Base-by-base conservation (phyloP, 345 rosid species). In the Citrus reticulata region DNA sequence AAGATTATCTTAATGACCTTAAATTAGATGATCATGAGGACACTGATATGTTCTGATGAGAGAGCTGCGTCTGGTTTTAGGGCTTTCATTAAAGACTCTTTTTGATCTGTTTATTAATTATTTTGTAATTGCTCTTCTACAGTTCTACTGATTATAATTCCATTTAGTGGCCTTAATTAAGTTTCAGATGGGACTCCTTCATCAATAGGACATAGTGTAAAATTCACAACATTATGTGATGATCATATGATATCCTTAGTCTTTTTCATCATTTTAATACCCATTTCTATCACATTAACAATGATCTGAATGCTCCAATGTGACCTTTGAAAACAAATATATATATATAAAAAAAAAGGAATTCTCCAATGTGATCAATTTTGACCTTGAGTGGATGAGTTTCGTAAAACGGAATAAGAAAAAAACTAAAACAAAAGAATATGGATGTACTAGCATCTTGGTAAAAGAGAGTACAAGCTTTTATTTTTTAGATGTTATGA, bases 1-100 rank as follows among this genome's bases (percentile, higher is more conserved):
- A 83, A 63, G 92, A 86, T 42, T 81, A 37, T 39, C 81, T 87
- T 7, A 61, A 83, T 69, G 92, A 86, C 70, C 85, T 88, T 77
- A 46, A 69, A 72, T 74, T 87, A 79, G 90, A 89, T 82, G 92
- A 82, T 42, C 77, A 79, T 76, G 92, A 82, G 60, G 79, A 80
- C 74, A 77, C 83, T 73, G 76, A 83, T 81, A 82, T 84, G 81
- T 82, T 79, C 88, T 88, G 25, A 87, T 84, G 68, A 74, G 74
- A 22, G 76, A 73, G 49, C 17, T 46, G 51, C 7, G 60, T 60
- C 51, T 8, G 62, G 40, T 71, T 68, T 74, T 73, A 61, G 74
- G 51, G 72, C 66, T 42, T 60, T 42, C 37, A 4, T 69, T 25
- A 35, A 40, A 35, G 11, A 27, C 39, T 29, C 39, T 74, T 74